phyloP scores from a whole-genome alignment of 768 basidiomycete species.

The Strobilomyces confusus region DNA sequence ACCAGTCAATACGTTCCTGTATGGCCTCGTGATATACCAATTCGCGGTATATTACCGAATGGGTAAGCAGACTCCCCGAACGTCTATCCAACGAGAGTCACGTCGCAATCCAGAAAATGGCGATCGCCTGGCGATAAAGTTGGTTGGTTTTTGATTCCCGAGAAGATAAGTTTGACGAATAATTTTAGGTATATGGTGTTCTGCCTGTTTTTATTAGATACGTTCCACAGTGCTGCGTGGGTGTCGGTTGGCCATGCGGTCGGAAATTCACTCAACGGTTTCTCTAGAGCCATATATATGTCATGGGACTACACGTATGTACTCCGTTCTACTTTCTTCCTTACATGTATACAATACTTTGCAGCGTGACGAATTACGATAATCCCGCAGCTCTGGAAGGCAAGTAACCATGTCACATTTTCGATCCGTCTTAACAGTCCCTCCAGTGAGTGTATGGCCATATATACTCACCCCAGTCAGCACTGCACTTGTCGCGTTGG shows the following conservation, averaged over 20 bases:
- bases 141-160: not conserved
- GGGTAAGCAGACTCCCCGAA: conserved; percentile 17
- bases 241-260: not conserved
- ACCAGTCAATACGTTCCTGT: not conserved
- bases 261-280: not conserved
- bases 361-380: conserved; percentile 12
- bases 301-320: conserved; percentile 19
- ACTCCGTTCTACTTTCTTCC: no score
- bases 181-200: conserved; percentile 13
- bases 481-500: conserved; percentile 43
- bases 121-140: conserved; percentile 13
- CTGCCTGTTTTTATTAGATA: conserved; percentile 9
- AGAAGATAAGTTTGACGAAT: not conserved
- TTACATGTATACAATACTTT: not conserved
- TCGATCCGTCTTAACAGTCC: not conserved
- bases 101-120: conserved; percentile 8
- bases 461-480: conserved; percentile 49
- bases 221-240: conserved; percentile 6
- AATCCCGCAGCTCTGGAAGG: conserved; percentile 13
- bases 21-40: not conserved
- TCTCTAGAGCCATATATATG: conserved; percentile 14
- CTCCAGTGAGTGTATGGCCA: conserved; percentile 42
- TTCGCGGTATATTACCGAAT: not conserved
- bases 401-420: not conserved
- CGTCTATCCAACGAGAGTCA: not conserved